Conservation (phyloP, 306 rosid species). For the Ormosia semicastrata region DNA sequence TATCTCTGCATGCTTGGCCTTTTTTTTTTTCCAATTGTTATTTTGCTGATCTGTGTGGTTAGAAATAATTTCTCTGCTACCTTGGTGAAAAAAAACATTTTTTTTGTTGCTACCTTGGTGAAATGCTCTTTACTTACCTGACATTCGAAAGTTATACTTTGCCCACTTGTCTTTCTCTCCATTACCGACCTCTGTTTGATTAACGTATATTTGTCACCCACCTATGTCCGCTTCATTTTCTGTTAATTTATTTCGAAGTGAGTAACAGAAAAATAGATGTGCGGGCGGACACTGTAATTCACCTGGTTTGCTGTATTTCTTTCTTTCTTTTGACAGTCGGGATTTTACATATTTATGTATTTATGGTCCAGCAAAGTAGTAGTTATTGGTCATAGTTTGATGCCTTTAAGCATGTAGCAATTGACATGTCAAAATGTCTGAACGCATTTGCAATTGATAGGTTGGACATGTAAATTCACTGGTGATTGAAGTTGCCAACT, state of each 20-base stretch:
- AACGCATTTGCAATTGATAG: slow-evolving; percentile 50
- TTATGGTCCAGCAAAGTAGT: background rate
- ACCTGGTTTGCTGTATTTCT: background rate
- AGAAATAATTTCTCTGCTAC: background rate
- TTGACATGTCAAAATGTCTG: background rate
- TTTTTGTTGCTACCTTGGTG: background rate
- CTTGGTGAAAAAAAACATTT: background rate
- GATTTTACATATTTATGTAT: background rate
- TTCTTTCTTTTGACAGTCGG: background rate
- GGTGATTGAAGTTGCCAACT: slow-evolving; percentile 62
- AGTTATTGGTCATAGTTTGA: background rate
- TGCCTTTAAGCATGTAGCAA: background rate
- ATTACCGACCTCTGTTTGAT: background rate
- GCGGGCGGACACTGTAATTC: background rate
- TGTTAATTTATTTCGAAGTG: background rate
- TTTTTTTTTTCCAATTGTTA: background rate
- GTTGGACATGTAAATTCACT: slow-evolving; percentile 66
- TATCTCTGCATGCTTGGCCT: background rate
- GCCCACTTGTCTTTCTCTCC: background rate
- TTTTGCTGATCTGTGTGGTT: background rate
- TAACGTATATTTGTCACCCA: background rate
- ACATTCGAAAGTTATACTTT: background rate
- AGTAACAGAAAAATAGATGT: background rate
- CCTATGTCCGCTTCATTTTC: background rate
- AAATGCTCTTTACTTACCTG: background rate